Evolutionary conservation across 2,329 filamentous ascomycete genomes (phyloP), one percentile per base, ranked within the genome.

Genomic region (Aspergillus ochraceus): DNA sequence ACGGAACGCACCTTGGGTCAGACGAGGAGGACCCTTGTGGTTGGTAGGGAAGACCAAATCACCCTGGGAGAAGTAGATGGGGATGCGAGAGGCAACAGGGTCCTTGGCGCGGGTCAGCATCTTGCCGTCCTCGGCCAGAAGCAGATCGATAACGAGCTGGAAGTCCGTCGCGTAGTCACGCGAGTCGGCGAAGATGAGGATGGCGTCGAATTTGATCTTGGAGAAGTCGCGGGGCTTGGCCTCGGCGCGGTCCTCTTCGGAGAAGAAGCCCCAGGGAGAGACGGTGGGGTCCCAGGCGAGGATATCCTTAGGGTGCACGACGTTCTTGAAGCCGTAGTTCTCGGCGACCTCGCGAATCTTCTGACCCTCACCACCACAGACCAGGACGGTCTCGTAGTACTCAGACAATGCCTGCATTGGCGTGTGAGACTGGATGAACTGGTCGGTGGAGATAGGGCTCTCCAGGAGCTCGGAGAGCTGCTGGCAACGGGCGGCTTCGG

Each of bases 341-440:
- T 91, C 86, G 30, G 88, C 88, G 2, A 90, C 88, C 68, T 89
- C 87, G 54, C 88, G 87, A 78, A 88, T 90, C 72, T 86, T 86
- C 80, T 88, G 90, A 59, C 88, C 88, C 72, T 91, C 89, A 68
- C 89, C 89, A 74, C 89, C 89, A 45, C 90, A 86, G 3, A 91
- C 89, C 3, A 92, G 82, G 39, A 92, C 88, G 2, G 88, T 91
- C 68, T 86, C 84, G 81, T 91, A 91, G 82, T 91, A 91, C 74
- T 91, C 88, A 22, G 88, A 80, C 68, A 91, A 77, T 50, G 89
- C 89, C 60, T 88, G 87, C 89, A 91, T 91, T 66, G 88, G 88
- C 4, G 88, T 91, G 81, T 90, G 88, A 1, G 86, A 88, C 76
- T 91, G 88, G 71, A 91, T 90, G 81, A 91, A 92, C 73, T 91